Evolutionary conservation across 805 yeast genomes (phyloP), one percentile per base, ranked within the genome.

Genomic region (Kluyveromyces siamensis): DNA sequence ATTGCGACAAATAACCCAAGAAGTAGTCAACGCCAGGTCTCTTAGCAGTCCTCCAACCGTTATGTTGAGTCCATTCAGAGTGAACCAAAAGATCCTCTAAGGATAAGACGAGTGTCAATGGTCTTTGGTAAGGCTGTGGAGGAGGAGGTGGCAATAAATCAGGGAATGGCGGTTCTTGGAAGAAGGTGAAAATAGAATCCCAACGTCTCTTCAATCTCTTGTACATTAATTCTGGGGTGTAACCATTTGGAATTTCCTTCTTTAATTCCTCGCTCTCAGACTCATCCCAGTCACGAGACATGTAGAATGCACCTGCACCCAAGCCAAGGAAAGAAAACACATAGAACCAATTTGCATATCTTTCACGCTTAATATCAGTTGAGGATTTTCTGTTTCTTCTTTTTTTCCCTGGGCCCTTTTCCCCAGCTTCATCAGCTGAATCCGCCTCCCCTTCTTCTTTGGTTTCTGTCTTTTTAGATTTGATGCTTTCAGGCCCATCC

Each of bases 21-120:
- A 93, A 93, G 73, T 93, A 93, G 68, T 95, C 99, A 52, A 88
- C 82, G 53, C 99, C 99, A 35, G 99, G 98, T 73, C 99, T 87
- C 75, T 93, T 93, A 30, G 96, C 98, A 14, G 97, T 91, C 72
- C 93, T 83, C 99, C 99, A 93, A 48, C 99, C 99, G 63, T 80
- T 76, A 67, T 87, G 81, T 56, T 87, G 80, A 49, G 87, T 79
- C 99, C 99, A 93, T 53, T 84, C 87, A 38, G 95, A 82, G 66
- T 93, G 96, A 49, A 91, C 80, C 62, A 93, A 76, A 51, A 93
- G 72, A 61, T 93, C 99, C 59, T 93, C 99, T 60, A 93, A 76
- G 30, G 87, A 83, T 58, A 93, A 67, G 8, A 93, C 97, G 55
- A 93, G 73, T 2, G 99, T 93, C 63, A 86, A 70, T 35, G 98